A percentile compares a stretch with the other conserved stretches of the same genome.
These are phyloP conservation scores for Quercus phellos DNA, from an alignment of 331 rosid species.

Conservation along the genomic window DNA sequence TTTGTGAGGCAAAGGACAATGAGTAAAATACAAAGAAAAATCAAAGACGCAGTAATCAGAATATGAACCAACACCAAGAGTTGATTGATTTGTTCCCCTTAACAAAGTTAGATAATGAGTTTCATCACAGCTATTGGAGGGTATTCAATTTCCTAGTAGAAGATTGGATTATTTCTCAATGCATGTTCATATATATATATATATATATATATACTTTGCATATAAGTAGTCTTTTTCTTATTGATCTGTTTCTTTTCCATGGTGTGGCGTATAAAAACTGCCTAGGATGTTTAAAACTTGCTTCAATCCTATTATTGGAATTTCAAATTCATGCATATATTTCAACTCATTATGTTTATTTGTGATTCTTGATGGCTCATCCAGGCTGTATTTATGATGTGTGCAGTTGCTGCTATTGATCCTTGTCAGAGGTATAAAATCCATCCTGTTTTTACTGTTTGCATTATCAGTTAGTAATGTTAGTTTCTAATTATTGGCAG, in stretches of 20 bases:
- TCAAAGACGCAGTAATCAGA: neutral
- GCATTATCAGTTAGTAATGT: neutral
- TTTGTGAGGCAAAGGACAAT: neutral
- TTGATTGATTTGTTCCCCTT: no score
- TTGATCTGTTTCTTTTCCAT: neutral
- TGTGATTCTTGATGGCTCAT: constrained; percentile 15
- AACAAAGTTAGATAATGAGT: no score
- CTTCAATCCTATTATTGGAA: neutral
- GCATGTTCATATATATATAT: no score
- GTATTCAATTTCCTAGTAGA: no score
- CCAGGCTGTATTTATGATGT: constrained; percentile 91
- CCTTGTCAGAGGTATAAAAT: constrained; percentile 71
- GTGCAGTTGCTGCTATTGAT: constrained; percentile 79
- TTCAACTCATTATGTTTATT: constrained; percentile 3
- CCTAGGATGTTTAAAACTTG: neutral
- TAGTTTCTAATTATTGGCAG: constrained; percentile 11
- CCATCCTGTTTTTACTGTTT: neutral
- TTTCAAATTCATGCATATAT: constrained; percentile 4
- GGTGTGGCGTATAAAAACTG: neutral
- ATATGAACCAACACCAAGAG: neutral
- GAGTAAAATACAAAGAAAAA: neutral
- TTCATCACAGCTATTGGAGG: no score
- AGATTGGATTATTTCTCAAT: no score
- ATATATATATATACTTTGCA: no score
- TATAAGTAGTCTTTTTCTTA: no score